These are phyloP conservation scores for Blastocrithidia nonstop DNA, from an alignment of 208 protist species.

Conservation along the genomic window DNA sequence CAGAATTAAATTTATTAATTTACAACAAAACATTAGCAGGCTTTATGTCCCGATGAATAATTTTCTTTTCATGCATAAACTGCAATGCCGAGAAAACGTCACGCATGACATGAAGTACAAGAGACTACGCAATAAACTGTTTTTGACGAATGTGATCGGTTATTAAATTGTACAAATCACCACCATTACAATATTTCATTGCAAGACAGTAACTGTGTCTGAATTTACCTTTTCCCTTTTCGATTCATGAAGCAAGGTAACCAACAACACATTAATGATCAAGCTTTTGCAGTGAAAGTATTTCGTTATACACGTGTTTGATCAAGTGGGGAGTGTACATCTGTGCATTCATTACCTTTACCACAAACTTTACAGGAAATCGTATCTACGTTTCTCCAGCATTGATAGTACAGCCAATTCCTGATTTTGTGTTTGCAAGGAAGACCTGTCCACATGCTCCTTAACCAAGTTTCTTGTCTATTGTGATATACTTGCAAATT, in stretches of 20 bases:
- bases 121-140: constrained; percentile 14
- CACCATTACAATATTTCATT: constrained; percentile 70
- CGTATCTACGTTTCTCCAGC: too few relatives aligned
- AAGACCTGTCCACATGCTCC: too few relatives aligned
- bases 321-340: constrained; percentile 18
- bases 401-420: too few relatives aligned
- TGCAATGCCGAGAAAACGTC: constrained; percentile 77
- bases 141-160: constrained; percentile 5
- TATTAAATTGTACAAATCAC: constrained; percentile 62
- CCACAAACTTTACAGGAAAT: constrained; percentile 36
- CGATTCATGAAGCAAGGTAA: constrained; percentile 67
- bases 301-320: constrained; percentile 23
- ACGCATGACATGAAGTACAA: constrained; percentile 56
- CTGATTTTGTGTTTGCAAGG: too few relatives aligned
- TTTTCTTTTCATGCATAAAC: constrained; percentile 62
- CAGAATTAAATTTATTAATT: constrained; percentile 12
- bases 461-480: too few relatives aligned
- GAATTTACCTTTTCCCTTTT: constrained; percentile 19
- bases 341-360: constrained; percentile 55
- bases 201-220: constrained; percentile 61
- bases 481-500: too few relatives aligned
- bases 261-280: constrained; percentile 56
- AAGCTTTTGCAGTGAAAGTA: constrained; percentile 32
- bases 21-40: constrained; percentile 79
- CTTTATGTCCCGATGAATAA: constrained; percentile 88